A percentile compares a stretch with the other conserved stretches of the same genome.
Conservation (phyloP, 306 rosid genomes). For the Astragalus membranaceus region DNA sequence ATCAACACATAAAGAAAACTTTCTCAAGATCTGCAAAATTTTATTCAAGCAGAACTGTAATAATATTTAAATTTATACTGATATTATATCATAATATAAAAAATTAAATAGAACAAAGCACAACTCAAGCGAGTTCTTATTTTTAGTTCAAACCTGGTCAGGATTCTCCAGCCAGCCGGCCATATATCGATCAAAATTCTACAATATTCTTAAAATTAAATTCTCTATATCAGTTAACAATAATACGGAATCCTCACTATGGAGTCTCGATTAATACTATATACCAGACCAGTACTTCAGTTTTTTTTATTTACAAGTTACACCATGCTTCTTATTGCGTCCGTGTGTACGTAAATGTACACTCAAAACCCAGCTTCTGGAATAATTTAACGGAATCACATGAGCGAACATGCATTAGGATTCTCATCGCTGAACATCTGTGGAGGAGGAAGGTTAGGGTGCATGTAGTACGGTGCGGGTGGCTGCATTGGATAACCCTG, state of each 20-base stretch:
- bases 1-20: neutral
- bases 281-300: no score
- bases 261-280: neutral
- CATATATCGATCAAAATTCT: constrained; percentile 8
- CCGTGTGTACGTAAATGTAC: neutral
- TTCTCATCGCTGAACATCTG: constrained; percentile 82
- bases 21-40: neutral
- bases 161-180: constrained; percentile 25
- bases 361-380: neutral
- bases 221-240: constrained; percentile 1
- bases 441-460: constrained; percentile 30
- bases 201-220: neutral
- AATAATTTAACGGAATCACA: constrained; percentile 39
- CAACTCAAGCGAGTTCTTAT: constrained; percentile 1
- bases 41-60: neutral
- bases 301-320: constrained; percentile 31
- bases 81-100: neutral
- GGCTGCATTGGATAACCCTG: constrained; percentile 4
- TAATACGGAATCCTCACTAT: neutral
- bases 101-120: neutral
- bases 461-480: constrained; percentile 26
- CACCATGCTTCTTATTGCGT: neutral
- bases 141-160: neutral
- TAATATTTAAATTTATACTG: no score
- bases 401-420: constrained; percentile 80